These are phyloP conservation scores for Hydrangea macrophylla DNA, from an alignment of 148 eudicot genomes.

Conservation along the genomic window DNA sequence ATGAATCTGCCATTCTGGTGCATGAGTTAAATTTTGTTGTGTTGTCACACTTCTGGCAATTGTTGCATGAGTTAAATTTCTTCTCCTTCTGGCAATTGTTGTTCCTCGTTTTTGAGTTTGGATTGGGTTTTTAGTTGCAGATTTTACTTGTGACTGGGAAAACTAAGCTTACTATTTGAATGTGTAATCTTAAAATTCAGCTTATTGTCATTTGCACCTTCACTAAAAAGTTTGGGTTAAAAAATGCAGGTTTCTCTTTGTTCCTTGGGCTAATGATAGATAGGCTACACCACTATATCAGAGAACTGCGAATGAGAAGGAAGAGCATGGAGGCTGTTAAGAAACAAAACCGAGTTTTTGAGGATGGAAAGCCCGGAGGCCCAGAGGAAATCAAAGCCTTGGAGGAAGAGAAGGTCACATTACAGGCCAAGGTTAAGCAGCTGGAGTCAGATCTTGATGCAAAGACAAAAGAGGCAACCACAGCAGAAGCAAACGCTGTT, in stretches of 20 bases:
- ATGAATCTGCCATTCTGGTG: no score
- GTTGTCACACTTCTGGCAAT: no score
- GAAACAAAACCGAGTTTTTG: constrained; percentile 31
- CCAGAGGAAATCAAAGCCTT: constrained; percentile 36
- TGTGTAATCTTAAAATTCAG: neutral
- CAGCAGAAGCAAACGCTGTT: constrained; percentile 31
- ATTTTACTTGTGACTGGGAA: neutral
- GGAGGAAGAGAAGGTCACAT: constrained; percentile 25
- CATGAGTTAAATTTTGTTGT: no score
- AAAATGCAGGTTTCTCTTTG: constrained; percentile 53
- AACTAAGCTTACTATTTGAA: neutral
- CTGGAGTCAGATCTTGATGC: constrained; percentile 32
- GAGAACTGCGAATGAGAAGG: constrained; percentile 64
- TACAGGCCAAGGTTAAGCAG: constrained; percentile 23
- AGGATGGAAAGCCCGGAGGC: constrained; percentile 25
- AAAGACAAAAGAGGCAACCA: constrained; percentile 29
- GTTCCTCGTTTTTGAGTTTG: neutral
- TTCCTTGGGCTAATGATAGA: constrained; percentile 67
- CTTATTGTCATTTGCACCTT: neutral
- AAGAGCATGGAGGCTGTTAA: constrained; percentile 45
- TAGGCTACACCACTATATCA: constrained; percentile 62
- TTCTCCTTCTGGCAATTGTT: no score
- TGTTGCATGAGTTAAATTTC: no score
- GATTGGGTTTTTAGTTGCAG: neutral
- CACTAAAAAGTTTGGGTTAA: neutral